Evolutionary conservation across 768 basidiomycete species (phyloP), one percentile per base, ranked within the genome.

Genomic region (Lanmaoa pseudosensibilis): DNA sequence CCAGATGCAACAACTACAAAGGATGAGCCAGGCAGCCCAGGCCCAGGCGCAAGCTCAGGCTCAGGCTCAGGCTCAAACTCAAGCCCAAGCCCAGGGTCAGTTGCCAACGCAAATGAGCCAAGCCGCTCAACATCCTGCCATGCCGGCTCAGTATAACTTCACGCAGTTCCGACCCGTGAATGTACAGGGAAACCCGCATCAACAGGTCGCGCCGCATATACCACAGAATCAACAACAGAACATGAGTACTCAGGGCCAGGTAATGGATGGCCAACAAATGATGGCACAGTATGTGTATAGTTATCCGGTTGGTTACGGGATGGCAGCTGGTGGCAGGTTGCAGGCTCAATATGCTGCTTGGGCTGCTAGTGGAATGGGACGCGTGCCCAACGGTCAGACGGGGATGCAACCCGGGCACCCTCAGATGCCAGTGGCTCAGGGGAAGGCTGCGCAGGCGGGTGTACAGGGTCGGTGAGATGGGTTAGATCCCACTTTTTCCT

Each of bases 81-180:
- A 67, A 15, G 39, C 36, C 23, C 58, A 72, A 52, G 53, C 61
- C 58, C 57, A 72, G 64, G 39, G 45, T 60, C 65, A 69, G 19
- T 33, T 73, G 41, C 56, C 65, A 18, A 30, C 47, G 21, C 71
- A 69, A 46, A 61, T 70, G 51, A 21, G 36, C 25, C 73, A 71
- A 52, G 52, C 52, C 15, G 18, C 62, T 32, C 71, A 67, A 45
- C 73, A 71, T 58, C 55, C 67, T 0, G 32, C 52, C 47, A 60
- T 74, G 41, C 27, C 58, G 13, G 57, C 33, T 48, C 70, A 73
- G 55, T 77, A 76, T 56, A 76, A 65, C 46, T 71, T 73, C 7
- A 43, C 73, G 5, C 76, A 74, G 21, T 59, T 72, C 52, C 73
- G 77, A 23, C 65, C 74, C 2, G 46, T 73, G 51, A 65, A 67